Base-by-base conservation (phyloP, 805 yeast genomes). In the Jamesozyma hellenica region DNA sequence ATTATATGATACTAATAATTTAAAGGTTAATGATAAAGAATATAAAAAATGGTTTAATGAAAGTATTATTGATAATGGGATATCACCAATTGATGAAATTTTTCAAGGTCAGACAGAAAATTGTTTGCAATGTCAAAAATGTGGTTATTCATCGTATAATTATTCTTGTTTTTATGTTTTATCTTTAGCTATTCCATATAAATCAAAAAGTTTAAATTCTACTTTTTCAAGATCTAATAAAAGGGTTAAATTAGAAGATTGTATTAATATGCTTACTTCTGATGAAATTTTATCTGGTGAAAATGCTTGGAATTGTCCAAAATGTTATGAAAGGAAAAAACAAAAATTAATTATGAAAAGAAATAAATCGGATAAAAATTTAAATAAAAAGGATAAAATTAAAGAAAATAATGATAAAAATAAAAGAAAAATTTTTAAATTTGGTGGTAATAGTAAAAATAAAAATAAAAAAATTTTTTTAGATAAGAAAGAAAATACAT, bases 221-320 rank as follows among this genome's bases (percentile, higher is more conserved):
- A 52, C 61, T 3, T 50, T 55, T 35, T 47, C 54, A 1, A 51
- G 50, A 32, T 40, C 45, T 28, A 40, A 46, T n/a, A 61, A 62
- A 35, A 61, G 60, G 36, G 59, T 62, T 12, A 65, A 70, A 37
- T 56, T 82, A 40, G 75, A 79, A 34, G 85, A 81, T 41, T 75
- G 87, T 48, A 71, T 82, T 32, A 61, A 66, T 26, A 66, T 77
- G 52, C 81, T 74, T 52, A 74, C 82, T 0, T 65, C 69, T 39
- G 78, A 76, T 42, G 94, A 82, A 55, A 66, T 77, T 3, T 59
- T 82, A 38, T 67, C 69, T 7, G 81, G 85, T 19, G 88, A 79
- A 6, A 82, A 82, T 60, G 84, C 92, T 1, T 82, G 94, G 94
- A 74, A 79, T 46, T 82, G 94, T 64, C 88, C 92, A 7, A 73